Percentiles rank a stretch among this genome's conserved stretches.
phyloP scores from a whole-genome alignment of 192 early-diverging fungal genomes.

The Coemansia asiatica region DNA sequence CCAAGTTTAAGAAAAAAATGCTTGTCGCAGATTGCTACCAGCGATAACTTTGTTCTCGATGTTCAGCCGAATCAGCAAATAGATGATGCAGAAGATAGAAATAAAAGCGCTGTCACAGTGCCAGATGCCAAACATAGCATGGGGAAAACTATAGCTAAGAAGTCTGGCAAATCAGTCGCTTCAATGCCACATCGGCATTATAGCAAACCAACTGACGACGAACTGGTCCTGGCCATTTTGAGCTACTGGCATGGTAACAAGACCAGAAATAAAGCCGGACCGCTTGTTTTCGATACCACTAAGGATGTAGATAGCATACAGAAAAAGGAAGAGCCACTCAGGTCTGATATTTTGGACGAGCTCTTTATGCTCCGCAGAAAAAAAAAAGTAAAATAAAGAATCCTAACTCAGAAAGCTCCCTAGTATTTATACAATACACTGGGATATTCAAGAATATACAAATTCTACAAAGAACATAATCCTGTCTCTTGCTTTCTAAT shows the following conservation, averaged over 20 bases:
- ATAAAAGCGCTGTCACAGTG: neutral
- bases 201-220: neutral
- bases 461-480: neutral
- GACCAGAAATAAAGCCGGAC: neutral
- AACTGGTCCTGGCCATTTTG: neutral
- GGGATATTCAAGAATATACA: no score
- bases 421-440: no score
- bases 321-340: neutral
- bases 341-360: slow-evolving; percentile 9
- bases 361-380: slow-evolving; percentile 3
- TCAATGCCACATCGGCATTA: no score
- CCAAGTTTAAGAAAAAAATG: neutral
- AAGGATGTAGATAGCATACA: neutral
- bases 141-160: neutral
- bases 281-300: no score
- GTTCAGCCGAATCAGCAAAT: neutral
- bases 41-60: neutral
- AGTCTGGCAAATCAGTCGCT: no score
- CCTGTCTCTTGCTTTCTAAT: neutral
- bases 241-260: neutral
- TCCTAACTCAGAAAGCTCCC: no score
- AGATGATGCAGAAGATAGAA: neutral
- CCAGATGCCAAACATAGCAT: neutral
- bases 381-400: no score
- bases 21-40: neutral